These are phyloP conservation scores for Cocos nucifera DNA, from an alignment of 176 grass and related monocot genomes.

Conservation along the genomic window DNA sequence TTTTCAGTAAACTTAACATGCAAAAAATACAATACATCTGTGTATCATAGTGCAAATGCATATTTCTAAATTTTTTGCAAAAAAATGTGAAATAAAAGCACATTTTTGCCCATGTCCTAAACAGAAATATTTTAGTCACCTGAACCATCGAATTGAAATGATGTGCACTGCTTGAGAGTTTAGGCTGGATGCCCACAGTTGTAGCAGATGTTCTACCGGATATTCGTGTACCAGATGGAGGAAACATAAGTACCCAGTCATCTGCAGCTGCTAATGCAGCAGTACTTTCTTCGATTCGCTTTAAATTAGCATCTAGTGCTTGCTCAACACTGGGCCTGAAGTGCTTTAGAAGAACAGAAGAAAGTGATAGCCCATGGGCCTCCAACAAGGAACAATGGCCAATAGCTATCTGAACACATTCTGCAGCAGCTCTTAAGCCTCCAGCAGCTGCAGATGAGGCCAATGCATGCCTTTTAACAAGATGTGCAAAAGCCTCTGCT, in stretches of 20 bases:
- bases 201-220: conserved; percentile 42
- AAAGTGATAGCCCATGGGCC: conserved; percentile 66
- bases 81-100: neutral
- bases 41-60: no score
- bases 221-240: conserved; percentile 38
- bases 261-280: conserved; percentile 80
- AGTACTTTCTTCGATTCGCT: conserved; percentile 89
- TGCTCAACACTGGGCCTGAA: conserved; percentile 88
- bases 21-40: no score
- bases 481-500: conserved; percentile 52
- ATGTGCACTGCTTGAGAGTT: conserved; percentile 84
- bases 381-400: conserved; percentile 90
- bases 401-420: conserved; percentile 91
- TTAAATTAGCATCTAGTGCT: conserved; percentile 82
- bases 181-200: conserved; percentile 56
- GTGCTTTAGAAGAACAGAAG: conserved; percentile 69
- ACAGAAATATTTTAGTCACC: conserved; percentile 31
- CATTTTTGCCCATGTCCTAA: neutral
- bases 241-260: conserved; percentile 74
- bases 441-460: conserved; percentile 93
- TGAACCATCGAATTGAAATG: conserved; percentile 88
- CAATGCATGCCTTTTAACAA: conserved; percentile 84
- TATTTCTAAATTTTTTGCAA: no score
- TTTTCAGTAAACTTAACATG: no score
- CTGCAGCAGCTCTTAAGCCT: conserved; percentile 80